A percentile compares a stretch with the other conserved stretches of the same genome.
These are phyloP conservation scores for Neurospora cerealis DNA, from an alignment of 495 filamentous ascomycete genomes.

Conservation along the genomic window DNA sequence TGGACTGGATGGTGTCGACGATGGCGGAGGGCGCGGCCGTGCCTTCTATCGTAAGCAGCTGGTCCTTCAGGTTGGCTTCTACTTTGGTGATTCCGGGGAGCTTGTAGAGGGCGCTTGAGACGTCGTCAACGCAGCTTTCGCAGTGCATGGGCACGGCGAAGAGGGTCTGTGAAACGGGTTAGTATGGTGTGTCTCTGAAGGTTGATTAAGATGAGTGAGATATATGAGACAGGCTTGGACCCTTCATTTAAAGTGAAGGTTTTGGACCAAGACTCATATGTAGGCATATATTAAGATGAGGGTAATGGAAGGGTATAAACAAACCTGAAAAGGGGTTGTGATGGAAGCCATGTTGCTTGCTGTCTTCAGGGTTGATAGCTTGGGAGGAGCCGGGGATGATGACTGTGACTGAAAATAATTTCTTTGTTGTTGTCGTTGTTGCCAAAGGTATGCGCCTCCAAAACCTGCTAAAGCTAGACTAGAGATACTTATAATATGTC, in stretches of 20 bases:
- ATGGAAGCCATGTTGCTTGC: slow-evolving; percentile 18
- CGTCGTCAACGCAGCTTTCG: slow-evolving; percentile 72
- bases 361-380: neutral
- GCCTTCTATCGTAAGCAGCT: slow-evolving; percentile 60
- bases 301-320: slow-evolving; percentile 2
- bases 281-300: neutral
- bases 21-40: slow-evolving; percentile 81
- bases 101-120: slow-evolving; percentile 64
- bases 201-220: neutral
- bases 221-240: neutral
- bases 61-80: slow-evolving; percentile 52
- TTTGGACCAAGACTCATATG: neutral
- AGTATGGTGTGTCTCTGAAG: neutral
- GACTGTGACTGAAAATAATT: neutral
- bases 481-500: slow-evolving; percentile 10
- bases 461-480: slow-evolving; percentile 10
- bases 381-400: neutral
- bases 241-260: neutral
- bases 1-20: slow-evolving; percentile 76
- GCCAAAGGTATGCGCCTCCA: slow-evolving; percentile 12
- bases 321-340: slow-evolving; percentile 37
- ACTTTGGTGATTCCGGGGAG: slow-evolving; percentile 63
- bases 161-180: slow-evolving; percentile 52
- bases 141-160: slow-evolving; percentile 94
- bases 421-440: neutral